Base-by-base conservation (phyloP, 257 asterid genomes). In the Solanum lycopersicoides region DNA sequence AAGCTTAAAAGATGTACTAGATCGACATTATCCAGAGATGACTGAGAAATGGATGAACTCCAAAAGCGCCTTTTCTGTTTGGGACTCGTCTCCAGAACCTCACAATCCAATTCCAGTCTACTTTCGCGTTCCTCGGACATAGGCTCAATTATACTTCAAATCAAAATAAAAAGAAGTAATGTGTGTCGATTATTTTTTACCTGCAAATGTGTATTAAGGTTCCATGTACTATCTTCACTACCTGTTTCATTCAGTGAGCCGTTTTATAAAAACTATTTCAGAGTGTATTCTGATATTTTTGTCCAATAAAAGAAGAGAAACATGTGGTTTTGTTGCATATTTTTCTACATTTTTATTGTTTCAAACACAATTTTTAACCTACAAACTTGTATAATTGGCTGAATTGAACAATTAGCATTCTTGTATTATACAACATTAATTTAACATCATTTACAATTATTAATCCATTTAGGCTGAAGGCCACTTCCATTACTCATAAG, bases 11-110 rank as follows among this genome's bases (percentile, higher is more conserved):
- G 92, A 94, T 28, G 96, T 93, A 56, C 32, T 94, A 80, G 90
- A 93, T 42, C 91, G 95, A 0, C 96, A 94, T 65, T 88, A 90
- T 34, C 95, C 95, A 1, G 95, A 94, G 50, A 93, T 93, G 95
- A 92, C 93, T 37, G 28, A 13, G n/a, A 92, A 89, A 59, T 94
- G 98, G 98, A 92, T 94, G 87, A 94, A 92, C 65, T 93, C 95
- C 2, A 85, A 20, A 71, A 93, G 98, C 37, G 96, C 95, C 5
- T 94, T 94, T 73, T 89, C 95, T 0, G 95, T 94, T 0, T 94
- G 98, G 98, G 95, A 93, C 60, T 89, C 98, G 1, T 74, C 90
- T 25, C 93, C 94, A 0, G 69, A 69, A 9, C 76, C 93, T 2
- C 47, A 11, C 50, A 94, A 93, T 73, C 94, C 89, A 2, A 53